Evolutionary conservation across 202 grass and related monocot genomes (phyloP).

Genomic region (Setaria viridis): DNA sequence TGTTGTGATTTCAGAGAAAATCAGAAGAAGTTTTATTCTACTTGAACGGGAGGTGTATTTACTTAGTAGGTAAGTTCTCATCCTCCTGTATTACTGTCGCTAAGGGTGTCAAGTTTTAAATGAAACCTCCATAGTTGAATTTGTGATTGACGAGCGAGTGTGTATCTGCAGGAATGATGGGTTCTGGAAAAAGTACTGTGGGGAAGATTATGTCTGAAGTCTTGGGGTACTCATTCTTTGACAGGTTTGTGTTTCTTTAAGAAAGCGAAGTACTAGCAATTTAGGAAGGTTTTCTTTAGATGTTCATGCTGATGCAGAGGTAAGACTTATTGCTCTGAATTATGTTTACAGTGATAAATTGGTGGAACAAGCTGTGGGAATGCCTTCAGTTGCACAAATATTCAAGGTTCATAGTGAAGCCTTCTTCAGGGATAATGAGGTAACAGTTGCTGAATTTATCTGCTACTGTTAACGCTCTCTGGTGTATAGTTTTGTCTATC

Average conservation of each 20-base stretch:
- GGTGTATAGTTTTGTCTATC: neutral
- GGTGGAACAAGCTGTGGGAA: slow-evolving; percentile 88
- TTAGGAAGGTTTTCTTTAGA: neutral
- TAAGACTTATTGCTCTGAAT: slow-evolving; percentile 28
- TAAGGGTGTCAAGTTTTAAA: neutral
- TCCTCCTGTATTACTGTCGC: slow-evolving; percentile 28
- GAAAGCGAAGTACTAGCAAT: neutral
- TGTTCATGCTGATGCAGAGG: slow-evolving; percentile 28
- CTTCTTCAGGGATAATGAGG: slow-evolving; percentile 97
- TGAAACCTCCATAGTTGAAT: slow-evolving; percentile 22
- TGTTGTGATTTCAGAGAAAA: slow-evolving; percentile 81
- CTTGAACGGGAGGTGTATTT: slow-evolving; percentile 86
- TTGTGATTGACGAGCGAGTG: slow-evolving; percentile 22
- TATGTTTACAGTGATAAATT: slow-evolving; percentile 88
- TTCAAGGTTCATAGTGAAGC: slow-evolving; percentile 94
- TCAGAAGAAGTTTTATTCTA: slow-evolving; percentile 85
- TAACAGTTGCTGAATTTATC: slow-evolving; percentile 38
- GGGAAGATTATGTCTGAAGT: slow-evolving; percentile 95
- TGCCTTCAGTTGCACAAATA: slow-evolving; percentile 95
- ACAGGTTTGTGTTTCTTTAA: slow-evolving; percentile 72
- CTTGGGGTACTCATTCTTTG: slow-evolving; percentile 91
- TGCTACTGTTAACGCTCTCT: slow-evolving; percentile 17
- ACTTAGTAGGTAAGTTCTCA: slow-evolving; percentile 90
- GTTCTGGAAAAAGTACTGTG: slow-evolving; percentile 98
- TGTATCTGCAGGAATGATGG: slow-evolving; percentile 85